These are phyloP conservation scores for Penicillium sp. DNA, from an alignment of 2,329 filamentous ascomycete genomes.

Conservation along the genomic window DNA sequence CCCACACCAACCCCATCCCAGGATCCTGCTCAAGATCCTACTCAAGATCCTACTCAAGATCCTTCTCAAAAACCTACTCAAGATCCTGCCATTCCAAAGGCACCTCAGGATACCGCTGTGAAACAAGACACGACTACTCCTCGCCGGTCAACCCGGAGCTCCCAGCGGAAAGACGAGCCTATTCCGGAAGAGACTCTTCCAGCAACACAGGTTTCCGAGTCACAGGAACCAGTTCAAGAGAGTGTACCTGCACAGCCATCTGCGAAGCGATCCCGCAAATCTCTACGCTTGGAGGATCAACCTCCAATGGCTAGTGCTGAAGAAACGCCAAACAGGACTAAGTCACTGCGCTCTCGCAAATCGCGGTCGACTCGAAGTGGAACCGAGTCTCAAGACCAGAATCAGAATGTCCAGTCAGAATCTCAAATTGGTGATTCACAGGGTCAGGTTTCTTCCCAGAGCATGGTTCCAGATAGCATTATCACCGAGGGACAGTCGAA, in stretches of 20 bases:
- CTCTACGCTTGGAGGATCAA: slow-evolving; percentile 32
- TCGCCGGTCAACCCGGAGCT: slow-evolving; percentile 31
- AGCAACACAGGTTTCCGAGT: background rate
- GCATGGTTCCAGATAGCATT: slow-evolving; percentile 5
- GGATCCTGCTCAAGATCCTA: slow-evolving; percentile 11
- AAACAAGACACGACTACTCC: slow-evolving; percentile 18
- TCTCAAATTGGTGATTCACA: background rate
- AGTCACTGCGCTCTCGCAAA: slow-evolving; percentile 26
- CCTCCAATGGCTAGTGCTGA: slow-evolving; percentile 15
- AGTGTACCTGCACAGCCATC: slow-evolving; percentile 19
- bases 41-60: slow-evolving; percentile 12
- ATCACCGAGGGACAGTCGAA: background rate
- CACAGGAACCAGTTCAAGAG: background rate
- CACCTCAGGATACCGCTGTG: slow-evolving; percentile 4
- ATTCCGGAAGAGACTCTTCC: background rate
- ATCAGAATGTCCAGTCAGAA: background rate
- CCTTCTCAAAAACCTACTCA: slow-evolving; percentile 12
- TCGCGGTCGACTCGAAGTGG: slow-evolving; percentile 21
- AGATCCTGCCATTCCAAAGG: background rate
- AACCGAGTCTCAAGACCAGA: slow-evolving; percentile 7
- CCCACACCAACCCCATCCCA: slow-evolving; percentile 18
- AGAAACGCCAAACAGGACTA: slow-evolving; percentile 15
- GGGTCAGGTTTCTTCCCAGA: background rate
- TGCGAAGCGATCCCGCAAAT: slow-evolving; percentile 35
- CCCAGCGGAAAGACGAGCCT: slow-evolving; percentile 19